phyloP scores from a whole-genome alignment of 495 filamentous ascomycete genomes.

The Aspergillus conjunctus region DNA sequence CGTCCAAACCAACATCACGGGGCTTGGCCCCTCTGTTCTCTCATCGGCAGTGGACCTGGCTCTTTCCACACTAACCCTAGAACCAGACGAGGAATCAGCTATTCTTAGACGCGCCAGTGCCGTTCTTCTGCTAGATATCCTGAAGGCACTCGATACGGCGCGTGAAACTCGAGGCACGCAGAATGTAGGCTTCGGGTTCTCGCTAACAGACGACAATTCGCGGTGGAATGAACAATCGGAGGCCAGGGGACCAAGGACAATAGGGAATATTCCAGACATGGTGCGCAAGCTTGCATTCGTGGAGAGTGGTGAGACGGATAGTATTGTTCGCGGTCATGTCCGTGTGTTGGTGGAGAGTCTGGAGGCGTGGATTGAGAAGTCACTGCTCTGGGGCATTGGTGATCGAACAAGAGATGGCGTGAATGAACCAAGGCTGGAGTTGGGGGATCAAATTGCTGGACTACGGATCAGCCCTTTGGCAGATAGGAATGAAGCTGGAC shows the following conservation, averaged over 20 bases:
- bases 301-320: conserved; percentile 68
- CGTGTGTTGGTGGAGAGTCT: conserved; percentile 70
- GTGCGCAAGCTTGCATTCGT: conserved; percentile 66
- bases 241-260: conserved; percentile 27
- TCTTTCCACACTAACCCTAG: conserved; percentile 65
- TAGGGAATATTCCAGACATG: conserved; percentile 62
- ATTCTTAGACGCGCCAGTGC: conserved; percentile 76
- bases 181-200: conserved; percentile 63
- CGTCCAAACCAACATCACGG: conserved; percentile 66
- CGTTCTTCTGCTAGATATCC: conserved; percentile 65
- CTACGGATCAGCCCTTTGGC: conserved; percentile 39
- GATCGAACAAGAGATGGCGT: conserved; percentile 23
- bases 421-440: conserved; percentile 31
- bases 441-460: conserved; percentile 46
- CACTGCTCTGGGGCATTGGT: conserved; percentile 47
- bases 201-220: conserved; percentile 37
- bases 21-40: conserved; percentile 57
- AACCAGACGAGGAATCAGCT: conserved; percentile 61
- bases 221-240: not conserved
- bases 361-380: conserved; percentile 68
- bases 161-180: conserved; percentile 47
- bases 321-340: conserved; percentile 72
- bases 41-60: conserved; percentile 66
- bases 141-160: conserved; percentile 64
- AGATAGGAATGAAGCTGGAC: conserved; percentile 31